Evolutionary conservation across 2,329 filamentous ascomycete species (phyloP).

Genomic region (Alternaria viburni): DNA sequence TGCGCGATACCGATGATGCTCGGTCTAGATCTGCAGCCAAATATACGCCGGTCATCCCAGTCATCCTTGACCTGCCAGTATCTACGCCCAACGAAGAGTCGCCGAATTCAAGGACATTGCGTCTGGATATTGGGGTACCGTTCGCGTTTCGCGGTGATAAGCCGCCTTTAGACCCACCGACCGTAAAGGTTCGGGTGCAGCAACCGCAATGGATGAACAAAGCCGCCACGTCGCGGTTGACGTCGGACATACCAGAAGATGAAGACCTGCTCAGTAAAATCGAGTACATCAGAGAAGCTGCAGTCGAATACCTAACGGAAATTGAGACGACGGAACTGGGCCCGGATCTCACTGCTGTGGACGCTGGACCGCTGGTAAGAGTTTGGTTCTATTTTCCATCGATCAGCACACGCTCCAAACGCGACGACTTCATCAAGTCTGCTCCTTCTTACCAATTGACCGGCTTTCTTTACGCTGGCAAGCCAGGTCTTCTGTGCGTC

Average conservation of each 20-base stretch:
- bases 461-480: conserved; percentile 66
- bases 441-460: conserved; percentile 61
- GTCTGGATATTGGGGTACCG: conserved; percentile 27
- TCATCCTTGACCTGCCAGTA: conserved; percentile 20
- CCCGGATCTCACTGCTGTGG: not conserved
- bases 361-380: conserved; percentile 49
- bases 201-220: conserved; percentile 35
- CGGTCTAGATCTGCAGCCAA: not conserved
- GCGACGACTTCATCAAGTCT: conserved; percentile 63
- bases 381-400: conserved; percentile 71
- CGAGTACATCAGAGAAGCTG: conserved; percentile 28
- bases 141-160: conserved; percentile 17
- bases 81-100: not conserved
- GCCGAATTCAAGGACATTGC: conserved; percentile 3
- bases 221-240: conserved; percentile 25
- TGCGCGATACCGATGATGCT: conserved; percentile 12
- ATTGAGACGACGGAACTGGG: not conserved
- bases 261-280: conserved; percentile 32
- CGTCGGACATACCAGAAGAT: conserved; percentile 5
- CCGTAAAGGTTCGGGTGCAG: conserved; percentile 26
- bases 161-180: conserved; percentile 24
- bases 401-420: conserved; percentile 64
- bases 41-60: conserved; percentile 13
- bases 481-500: conserved; percentile 62
- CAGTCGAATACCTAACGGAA: conserved; percentile 8